Evolutionary conservation across 345 rosid species (phyloP), one percentile per base, ranked within the genome.

Genomic region (Streptanthus diversifolius): DNA sequence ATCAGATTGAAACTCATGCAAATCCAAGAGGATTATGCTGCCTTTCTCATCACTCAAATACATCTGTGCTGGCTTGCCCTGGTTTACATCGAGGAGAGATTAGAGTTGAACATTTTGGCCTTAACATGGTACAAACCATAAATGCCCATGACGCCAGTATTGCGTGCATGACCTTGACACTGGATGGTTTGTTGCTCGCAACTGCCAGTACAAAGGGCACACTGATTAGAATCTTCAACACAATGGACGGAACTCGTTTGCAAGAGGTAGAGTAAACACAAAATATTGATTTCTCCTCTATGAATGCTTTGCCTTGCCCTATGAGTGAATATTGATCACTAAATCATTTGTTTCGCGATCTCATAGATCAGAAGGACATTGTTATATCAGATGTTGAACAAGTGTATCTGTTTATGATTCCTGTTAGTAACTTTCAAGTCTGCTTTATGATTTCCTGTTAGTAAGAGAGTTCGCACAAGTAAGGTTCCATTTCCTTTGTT

Each of bases 201-300:
- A 92, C 95, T 74, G 95, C 96, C 14, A 92, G 96, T 83, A 80
- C 84, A 33, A 90, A 78, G 79, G 98, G 96, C 55, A 93, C 97
- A 15, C 80, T 93, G 81, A 85, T 87, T 58, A 87, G 98, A 82
- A 90, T 93, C 73, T 93, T 87, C 81, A 93, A 90, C 80, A 90
- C 97, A 9, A 76, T 93, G 89, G 98, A 93, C 61, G 98, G 98
- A 41, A 86, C 92, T 79, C 85, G 79, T 58, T 76, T 87, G 77
- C 97, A 88, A 80, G 97, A 93, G 97, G 97, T 92, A 84, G 15
- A 3, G 54, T 29, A 32, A 27, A n/a, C n/a, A n/a, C n/a, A n/a
- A n/a, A n/a, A 21, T 27, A 25, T n/a, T 56, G 52, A 15, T 55
- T 40, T 36, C 53, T 40, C 45, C 53, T 62, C 18, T 21, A 18